These are phyloP conservation scores for Basidioascus undulatus DNA, from an alignment of 768 basidiomycete genomes.

Conservation along the genomic window DNA sequence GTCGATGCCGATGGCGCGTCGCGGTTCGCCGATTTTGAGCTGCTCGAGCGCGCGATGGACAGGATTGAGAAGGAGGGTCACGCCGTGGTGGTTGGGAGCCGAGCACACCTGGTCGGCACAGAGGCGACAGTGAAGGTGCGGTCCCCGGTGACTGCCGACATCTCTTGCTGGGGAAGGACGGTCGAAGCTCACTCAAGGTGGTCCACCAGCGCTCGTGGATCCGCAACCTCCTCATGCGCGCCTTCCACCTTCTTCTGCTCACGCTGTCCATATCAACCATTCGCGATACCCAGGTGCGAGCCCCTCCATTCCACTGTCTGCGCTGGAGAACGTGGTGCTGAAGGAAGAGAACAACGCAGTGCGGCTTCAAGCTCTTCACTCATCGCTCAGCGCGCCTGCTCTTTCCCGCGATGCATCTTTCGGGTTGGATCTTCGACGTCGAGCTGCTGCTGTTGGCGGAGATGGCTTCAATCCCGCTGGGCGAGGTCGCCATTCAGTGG, in stretches of 20 bases:
- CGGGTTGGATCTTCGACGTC: constrained; percentile 83
- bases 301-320: too few species aligned
- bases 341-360: too few species aligned
- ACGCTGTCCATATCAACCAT: constrained; percentile 20
- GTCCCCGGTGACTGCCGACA: constrained; percentile 7
- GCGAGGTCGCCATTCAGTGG: constrained; percentile 75
- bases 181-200: neutral
- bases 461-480: constrained; percentile 42
- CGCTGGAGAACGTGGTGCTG: too few species aligned
- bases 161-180: neutral
- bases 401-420: constrained; percentile 65
- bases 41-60: constrained; percentile 56
- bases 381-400: constrained; percentile 54
- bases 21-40: constrained; percentile 55
- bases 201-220: constrained; percentile 49
- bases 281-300: neutral
- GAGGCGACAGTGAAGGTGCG: constrained; percentile 81
- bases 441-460: constrained; percentile 72
- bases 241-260: constrained; percentile 82
- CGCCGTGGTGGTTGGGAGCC: constrained; percentile 53
- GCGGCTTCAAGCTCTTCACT: constrained; percentile 89
- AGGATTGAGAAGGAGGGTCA: constrained; percentile 28
- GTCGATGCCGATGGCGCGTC: constrained; percentile 91
- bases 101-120: constrained; percentile 76
- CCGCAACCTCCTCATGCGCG: constrained; percentile 83